A percentile compares a stretch with the other conserved stretches of the same genome.
Evolutionary conservation across 1,139 yeast genomes (phyloP).

Genomic region (Taphrina pruni): DNA sequence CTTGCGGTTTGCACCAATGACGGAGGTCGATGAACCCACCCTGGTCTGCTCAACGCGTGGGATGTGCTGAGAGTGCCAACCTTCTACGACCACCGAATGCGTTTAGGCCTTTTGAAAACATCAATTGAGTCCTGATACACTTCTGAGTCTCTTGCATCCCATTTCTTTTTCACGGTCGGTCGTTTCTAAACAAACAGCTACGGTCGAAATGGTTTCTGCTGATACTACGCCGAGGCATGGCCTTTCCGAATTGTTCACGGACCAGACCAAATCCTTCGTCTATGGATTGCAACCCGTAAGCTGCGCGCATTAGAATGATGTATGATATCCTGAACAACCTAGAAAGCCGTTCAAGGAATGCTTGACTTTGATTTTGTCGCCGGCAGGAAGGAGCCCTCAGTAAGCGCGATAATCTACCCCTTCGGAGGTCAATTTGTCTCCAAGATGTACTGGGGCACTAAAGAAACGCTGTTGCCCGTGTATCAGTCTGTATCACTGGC

Average conservation of each 20-base stretch:
- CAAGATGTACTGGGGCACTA: slow-evolving; percentile 61
- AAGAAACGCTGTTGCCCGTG: slow-evolving; percentile 57
- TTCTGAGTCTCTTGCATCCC: too few relatives aligned
- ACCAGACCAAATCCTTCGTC: slow-evolving; percentile 48
- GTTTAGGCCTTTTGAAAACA: too few relatives aligned
- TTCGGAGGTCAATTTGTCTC: slow-evolving; percentile 58
- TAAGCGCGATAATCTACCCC: slow-evolving; percentile 59
- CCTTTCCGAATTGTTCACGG: slow-evolving; percentile 31
- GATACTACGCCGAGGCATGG: slow-evolving; percentile 10
- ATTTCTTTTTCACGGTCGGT: too few relatives aligned
- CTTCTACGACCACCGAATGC: too few relatives aligned
- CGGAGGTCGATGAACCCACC: not conserved
- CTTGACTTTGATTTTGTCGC: slow-evolving; percentile 59
- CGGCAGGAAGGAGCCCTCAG: slow-evolving; percentile 58
- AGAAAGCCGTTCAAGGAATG: slow-evolving; percentile 59
- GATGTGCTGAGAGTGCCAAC: not conserved
- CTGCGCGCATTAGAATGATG: too few relatives aligned
- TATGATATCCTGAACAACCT: not conserved
- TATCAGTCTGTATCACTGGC: slow-evolving; percentile 56
- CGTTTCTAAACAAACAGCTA: too few relatives aligned
- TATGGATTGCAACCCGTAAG: slow-evolving; percentile 48
- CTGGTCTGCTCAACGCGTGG: slow-evolving; percentile 15
- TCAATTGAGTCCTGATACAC: too few relatives aligned
- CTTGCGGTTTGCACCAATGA: slow-evolving; percentile 8
- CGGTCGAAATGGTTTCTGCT: slow-evolving; percentile 6